A percentile compares a stretch with the other conserved stretches of the same genome.
Conservation (phyloP, 306 rosid species). For the Arachis hypogaea region DNA sequence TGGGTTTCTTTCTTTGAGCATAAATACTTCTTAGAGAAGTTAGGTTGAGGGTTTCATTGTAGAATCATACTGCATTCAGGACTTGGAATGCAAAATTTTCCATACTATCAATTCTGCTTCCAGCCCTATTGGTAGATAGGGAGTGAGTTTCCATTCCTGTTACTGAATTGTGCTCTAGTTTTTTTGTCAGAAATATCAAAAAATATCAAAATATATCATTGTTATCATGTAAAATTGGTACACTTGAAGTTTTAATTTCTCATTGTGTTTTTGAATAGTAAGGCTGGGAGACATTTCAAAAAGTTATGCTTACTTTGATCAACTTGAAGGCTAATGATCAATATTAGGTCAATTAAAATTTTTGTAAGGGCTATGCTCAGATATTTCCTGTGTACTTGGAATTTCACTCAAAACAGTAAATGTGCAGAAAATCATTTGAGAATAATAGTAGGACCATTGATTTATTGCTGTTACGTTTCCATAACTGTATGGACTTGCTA, state of each 20-base stretch:
- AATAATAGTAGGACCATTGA: not conserved
- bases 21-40: conserved; percentile 38
- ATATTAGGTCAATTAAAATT: conserved; percentile 7
- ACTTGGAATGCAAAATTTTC: conserved; percentile 41
- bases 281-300: conserved; percentile 1
- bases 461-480: not conserved
- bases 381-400: not conserved
- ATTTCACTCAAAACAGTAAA: not conserved
- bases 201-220: conserved; percentile 34
- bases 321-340: conserved; percentile 9
- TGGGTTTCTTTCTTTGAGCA: conserved; percentile 36
- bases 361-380: not conserved
- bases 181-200: conserved; percentile 40
- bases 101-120: conserved; percentile 40
- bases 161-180: conserved; percentile 39
- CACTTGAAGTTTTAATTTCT: conserved; percentile 30
- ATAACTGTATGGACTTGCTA: not conserved
- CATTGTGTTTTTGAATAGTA: conserved; percentile 56
- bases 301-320: not conserved
- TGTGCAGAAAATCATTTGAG: not conserved
- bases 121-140: conserved; percentile 52
- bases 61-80: conserved; percentile 39
- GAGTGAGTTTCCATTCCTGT: conserved; percentile 40
- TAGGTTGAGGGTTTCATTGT: conserved; percentile 44
- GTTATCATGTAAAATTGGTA: conserved; percentile 46